A percentile compares a stretch with the other conserved stretches of the same genome.
These are phyloP conservation scores for Saksenaea vasiformis DNA, from an alignment of 371 early-diverging fungal species.

Conservation along the genomic window DNA sequence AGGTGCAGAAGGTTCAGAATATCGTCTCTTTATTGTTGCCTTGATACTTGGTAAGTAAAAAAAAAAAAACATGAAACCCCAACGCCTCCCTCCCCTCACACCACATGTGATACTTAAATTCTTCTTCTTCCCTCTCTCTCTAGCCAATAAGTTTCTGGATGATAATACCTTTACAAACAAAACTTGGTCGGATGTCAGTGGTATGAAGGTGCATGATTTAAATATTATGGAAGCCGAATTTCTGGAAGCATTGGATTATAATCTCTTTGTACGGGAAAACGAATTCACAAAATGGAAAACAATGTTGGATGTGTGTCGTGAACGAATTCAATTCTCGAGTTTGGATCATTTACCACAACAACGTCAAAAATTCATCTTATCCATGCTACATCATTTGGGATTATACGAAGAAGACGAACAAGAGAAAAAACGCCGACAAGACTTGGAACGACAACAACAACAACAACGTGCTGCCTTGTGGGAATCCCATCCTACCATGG, in stretches of 20 bases:
- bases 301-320: constrained; percentile 29
- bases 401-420: constrained; percentile 14
- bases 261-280: constrained; percentile 60
- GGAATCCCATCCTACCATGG: constrained; percentile 3
- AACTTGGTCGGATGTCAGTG: constrained; percentile 72
- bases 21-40: constrained; percentile 76
- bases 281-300: constrained; percentile 49
- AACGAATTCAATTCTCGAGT: constrained; percentile 13
- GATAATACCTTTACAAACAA: constrained; percentile 74
- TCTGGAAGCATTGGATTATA: constrained; percentile 60
- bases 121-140: too few relatives aligned
- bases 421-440: constrained; percentile 9
- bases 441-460: constrained; percentile 11
- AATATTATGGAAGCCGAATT: constrained; percentile 77
- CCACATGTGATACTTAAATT: too few relatives aligned
- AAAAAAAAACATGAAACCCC: too few relatives aligned
- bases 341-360: constrained; percentile 22
- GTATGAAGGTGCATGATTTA: constrained; percentile 62
- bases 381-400: constrained; percentile 27
- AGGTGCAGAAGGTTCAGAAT: constrained; percentile 76
- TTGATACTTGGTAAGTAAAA: constrained; percentile 59
- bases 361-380: constrained; percentile 23
- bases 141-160: constrained; percentile 70
- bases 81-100: too few relatives aligned
- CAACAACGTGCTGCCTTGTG: constrained; percentile 7